Evolutionary conservation across 306 rosid genomes (phyloP).

Genomic region (Myrica gale): DNA sequence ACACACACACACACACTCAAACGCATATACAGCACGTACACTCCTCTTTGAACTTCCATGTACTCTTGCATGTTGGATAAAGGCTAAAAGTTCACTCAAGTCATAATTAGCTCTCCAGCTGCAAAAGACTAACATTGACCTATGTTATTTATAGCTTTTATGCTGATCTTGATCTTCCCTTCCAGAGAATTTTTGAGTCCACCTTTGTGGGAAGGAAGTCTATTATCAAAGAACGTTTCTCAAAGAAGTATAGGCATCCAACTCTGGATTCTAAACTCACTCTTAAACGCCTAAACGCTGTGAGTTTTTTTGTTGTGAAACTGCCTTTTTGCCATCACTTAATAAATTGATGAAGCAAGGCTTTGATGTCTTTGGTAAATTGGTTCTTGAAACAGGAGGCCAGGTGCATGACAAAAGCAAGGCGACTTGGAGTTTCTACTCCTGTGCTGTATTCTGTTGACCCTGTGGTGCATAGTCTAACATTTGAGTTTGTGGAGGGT

Average conservation of each 20-base stretch:
- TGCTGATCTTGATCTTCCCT: slow-evolving; percentile 17
- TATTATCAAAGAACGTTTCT: slow-evolving; percentile 81
- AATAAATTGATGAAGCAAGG: neutral
- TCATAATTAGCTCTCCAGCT: neutral
- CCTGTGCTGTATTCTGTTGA: slow-evolving; percentile 68
- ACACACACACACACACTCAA: too few relatives aligned
- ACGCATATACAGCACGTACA: neutral
- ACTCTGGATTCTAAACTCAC: slow-evolving; percentile 83
- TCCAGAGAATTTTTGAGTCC: slow-evolving; percentile 79
- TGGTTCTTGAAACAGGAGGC: slow-evolving; percentile 62
- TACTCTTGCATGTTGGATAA: neutral
- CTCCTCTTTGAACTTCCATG: neutral
- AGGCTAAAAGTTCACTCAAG: slow-evolving; percentile 1
- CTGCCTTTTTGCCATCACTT: neutral
- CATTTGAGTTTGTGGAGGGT: slow-evolving; percentile 75
- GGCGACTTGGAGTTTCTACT: slow-evolving; percentile 75
- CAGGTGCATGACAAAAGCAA: slow-evolving; percentile 91
- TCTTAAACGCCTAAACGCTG: slow-evolving; percentile 72
- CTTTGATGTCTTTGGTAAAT: slow-evolving; percentile 11
- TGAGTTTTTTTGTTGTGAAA: slow-evolving; percentile 27
- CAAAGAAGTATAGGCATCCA: slow-evolving; percentile 92
- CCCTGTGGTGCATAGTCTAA: slow-evolving; percentile 58
- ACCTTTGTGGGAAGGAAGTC: slow-evolving; percentile 73
- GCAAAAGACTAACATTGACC: neutral
- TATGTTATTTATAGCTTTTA: slow-evolving; percentile 4